phyloP scores from a whole-genome alignment of 2,329 filamentous ascomycete genomes.

The Trichoderma asperellum region DNA sequence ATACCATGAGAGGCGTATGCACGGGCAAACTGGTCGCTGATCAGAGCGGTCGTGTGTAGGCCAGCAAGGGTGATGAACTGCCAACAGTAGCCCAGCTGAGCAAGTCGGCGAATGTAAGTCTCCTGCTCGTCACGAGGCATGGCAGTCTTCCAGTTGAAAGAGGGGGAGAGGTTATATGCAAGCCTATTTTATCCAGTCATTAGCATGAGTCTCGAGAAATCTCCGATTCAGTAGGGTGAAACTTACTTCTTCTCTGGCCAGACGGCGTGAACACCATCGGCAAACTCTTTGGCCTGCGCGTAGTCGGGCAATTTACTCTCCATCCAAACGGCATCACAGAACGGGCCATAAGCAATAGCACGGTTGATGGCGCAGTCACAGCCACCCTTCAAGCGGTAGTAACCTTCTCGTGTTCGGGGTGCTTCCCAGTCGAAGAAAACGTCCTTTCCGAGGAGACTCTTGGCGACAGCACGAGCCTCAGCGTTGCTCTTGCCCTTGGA shows the following conservation, averaged over 20 bases:
- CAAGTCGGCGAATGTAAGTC: conserved; percentile 93
- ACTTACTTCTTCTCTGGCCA: conserved; percentile 95
- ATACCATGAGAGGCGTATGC: conserved; percentile 84
- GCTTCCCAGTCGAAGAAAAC: conserved; percentile 94
- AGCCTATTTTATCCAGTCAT: conserved; percentile 58
- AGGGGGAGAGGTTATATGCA: conserved; percentile 96
- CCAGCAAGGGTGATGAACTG: conserved; percentile 99
- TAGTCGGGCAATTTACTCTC: conserved; percentile 96
- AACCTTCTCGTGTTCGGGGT: conserved; percentile 91
- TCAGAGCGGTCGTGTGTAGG: conserved; percentile 91
- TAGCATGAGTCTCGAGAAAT: conserved; percentile 25
- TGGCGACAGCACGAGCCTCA: conserved; percentile 81
- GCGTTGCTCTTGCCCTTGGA: conserved; percentile 82
- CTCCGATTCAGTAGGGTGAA: conserved; percentile 8
- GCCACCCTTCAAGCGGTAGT: conserved; percentile 89
- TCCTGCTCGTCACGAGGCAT: conserved; percentile 92
- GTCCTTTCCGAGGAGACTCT: conserved; percentile 74
- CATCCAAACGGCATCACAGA: conserved; percentile 98
- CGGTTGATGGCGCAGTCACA: conserved; percentile 90
- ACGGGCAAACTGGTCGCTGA: conserved; percentile 84
- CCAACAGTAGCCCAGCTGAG: conserved; percentile 93
- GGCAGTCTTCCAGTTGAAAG: conserved; percentile 99
- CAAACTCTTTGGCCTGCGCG: conserved; percentile 89
- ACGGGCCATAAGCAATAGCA: conserved; percentile 88
- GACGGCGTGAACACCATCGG: conserved; percentile 87